Conservation (phyloP, 805 yeast species). For the Pichia manshurica region DNA sequence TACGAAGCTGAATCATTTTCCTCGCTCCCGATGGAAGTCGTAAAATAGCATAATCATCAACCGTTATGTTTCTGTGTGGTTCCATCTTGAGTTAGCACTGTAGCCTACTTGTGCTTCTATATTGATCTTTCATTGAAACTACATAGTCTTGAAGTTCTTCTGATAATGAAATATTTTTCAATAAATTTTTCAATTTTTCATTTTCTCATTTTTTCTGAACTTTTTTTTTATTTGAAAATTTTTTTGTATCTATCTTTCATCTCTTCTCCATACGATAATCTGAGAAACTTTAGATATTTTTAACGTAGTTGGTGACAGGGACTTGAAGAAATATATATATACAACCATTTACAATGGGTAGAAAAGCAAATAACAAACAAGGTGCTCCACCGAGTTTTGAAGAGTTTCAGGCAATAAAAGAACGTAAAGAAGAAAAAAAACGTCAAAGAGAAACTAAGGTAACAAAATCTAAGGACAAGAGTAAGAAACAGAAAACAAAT, state of each 20-base stretch:
- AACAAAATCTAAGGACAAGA: conserved; percentile 19
- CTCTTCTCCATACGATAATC: too few species aligned
- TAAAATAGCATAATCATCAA: conserved; percentile 54
- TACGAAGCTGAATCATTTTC: conserved; percentile 62
- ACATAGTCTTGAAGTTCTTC: too few species aligned
- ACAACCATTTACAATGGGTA: conserved; percentile 57
- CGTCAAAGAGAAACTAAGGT: conserved; percentile 29
- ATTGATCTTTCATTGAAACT: too few species aligned
- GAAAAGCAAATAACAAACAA: conserved; percentile 89
- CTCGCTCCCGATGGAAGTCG: conserved; percentile 77
- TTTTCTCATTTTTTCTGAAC: conserved; percentile 1
- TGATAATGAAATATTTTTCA: too few species aligned
- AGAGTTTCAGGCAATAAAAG: conserved; percentile 53
- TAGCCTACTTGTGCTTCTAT: too few species aligned
- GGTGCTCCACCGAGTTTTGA: conserved; percentile 87
- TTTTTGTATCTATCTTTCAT: conserved; percentile 9
- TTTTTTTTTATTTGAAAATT: conserved; percentile 7
- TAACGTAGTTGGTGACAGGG: too few species aligned
- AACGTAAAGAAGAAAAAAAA: conserved; percentile 36
- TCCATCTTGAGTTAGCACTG: too few species aligned
- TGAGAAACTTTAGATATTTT: too few species aligned
- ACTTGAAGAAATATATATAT: not conserved
- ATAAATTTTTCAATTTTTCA: conserved; percentile 3
- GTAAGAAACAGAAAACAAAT: conserved; percentile 9
- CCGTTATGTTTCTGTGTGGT: conserved; percentile 32